Percentiles rank a stretch among this genome's conserved stretches.
phyloP scores from a whole-genome alignment of 306 rosid genomes.

The Potentilla sterilis region DNA sequence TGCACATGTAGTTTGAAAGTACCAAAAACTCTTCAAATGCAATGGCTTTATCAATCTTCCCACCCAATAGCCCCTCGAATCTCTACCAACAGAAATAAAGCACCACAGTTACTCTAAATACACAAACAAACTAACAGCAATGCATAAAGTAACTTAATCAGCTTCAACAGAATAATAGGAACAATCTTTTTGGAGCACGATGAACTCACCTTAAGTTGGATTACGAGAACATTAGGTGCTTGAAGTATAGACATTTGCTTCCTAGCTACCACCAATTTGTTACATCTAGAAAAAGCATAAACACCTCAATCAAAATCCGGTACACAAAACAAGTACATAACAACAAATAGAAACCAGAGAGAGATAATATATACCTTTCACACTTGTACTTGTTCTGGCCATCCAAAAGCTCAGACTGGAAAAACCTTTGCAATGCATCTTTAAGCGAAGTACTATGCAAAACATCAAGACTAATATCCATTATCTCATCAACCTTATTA shows the following conservation, averaged over 20 bases:
- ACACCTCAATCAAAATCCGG: constrained; percentile 25
- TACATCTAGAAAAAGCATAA: constrained; percentile 58
- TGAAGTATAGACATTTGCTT: constrained; percentile 92
- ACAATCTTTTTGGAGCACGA: background rate
- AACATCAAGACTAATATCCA: constrained; percentile 99
- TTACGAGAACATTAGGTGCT: constrained; percentile 90
- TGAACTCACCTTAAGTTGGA: constrained; percentile 82
- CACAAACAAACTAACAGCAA: constrained; percentile 9
- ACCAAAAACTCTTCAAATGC: constrained; percentile 84
- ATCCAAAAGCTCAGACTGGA: constrained; percentile 89
- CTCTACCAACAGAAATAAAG: constrained; percentile 63
- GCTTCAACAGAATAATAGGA: background rate
- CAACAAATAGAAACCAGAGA: background rate
- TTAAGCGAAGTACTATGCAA: constrained; percentile 82
- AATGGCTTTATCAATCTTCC: constrained; percentile 89
- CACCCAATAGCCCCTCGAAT: constrained; percentile 87
- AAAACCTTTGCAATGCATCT: constrained; percentile 83
- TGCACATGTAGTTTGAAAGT: constrained; percentile 93
- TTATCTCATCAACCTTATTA: constrained; percentile 96
- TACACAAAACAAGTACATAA: background rate
- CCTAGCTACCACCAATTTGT: constrained; percentile 84
- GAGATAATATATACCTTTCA: constrained; percentile 56
- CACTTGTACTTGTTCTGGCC: constrained; percentile 95
- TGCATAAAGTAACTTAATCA: constrained; percentile 14
- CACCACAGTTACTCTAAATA: constrained; percentile 15